Evolutionary conservation across 1,284 basidiomycete genomes (phyloP), one percentile per base, ranked within the genome.

Genomic region (Microbotryomycetes sp.): DNA sequence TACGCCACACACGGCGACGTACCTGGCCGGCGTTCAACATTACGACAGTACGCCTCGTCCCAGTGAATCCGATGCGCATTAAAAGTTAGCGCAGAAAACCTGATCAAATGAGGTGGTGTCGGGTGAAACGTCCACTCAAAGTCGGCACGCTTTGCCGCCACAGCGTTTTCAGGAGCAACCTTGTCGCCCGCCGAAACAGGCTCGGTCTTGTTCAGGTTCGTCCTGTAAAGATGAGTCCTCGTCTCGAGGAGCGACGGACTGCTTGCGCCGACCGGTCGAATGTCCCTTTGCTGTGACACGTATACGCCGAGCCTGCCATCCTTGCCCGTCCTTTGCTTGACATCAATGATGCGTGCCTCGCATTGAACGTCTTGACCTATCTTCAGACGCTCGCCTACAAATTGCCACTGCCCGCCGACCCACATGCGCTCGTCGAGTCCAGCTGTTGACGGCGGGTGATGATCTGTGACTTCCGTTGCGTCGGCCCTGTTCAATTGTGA

Each of bases 41-140:
- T 61, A 16, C 69, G 64, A 31, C 69, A 70, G 60, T 72, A 73
- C 26, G 62, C 51, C 1, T 70, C 56, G 30, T 73, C 72, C 23
- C 71, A 61, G 45, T 73, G 73, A 46, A 73, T 73, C 13, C 67
- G 66, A 49, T 73, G 72, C 0, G 71, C 69, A 57, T 73, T 73
- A 65, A 70, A 73, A 0, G 72, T 73, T 11, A 71, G 65, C 1
- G 73, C 73, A 7, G 68, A 70, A 60, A 72, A 73, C n/a, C 73
- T 59, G 53, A 73, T 31, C n/a, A 58, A 45, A 28, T 45, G 41
- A 9, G 26, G 21, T 4, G 57, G 51, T 13, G 57, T 52, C 2
- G 57, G 50, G 1, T 26, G 3, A 45, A 58, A 53, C 2, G 31
- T 5, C 26, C 41, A 29, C 4, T 6, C 7, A 23, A 58, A 58